phyloP scores from a whole-genome alignment of 495 filamentous ascomycete genomes.

The Podospora tetraspora region DNA sequence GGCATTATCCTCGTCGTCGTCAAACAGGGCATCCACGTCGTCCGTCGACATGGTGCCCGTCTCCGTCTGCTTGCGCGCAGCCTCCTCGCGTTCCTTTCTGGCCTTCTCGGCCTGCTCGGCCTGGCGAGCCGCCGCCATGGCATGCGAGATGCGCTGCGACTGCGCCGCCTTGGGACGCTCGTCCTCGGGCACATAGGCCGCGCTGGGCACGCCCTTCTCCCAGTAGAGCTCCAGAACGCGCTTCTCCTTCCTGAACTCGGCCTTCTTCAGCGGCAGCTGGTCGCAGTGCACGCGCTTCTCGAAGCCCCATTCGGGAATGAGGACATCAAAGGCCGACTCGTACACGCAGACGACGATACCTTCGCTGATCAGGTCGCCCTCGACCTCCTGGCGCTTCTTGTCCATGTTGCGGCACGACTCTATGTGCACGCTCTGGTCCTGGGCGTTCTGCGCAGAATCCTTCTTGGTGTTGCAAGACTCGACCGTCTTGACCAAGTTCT shows the following conservation, averaged over 20 bases:
- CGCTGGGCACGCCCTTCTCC: conserved; percentile 98
- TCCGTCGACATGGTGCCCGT: conserved; percentile 86
- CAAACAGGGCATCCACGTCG: conserved; percentile 88
- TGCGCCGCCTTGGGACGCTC: conserved; percentile 79
- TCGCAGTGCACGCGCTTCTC: conserved; percentile 99
- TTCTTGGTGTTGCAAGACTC: conserved; percentile 99
- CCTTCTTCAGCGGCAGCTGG: conserved; percentile 96
- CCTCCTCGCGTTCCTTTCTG: conserved; percentile 78
- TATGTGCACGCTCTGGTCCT: conserved; percentile 98
- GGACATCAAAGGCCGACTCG: conserved; percentile 96
- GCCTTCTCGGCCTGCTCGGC: conserved; percentile 74
- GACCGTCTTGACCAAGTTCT: conserved; percentile 83
- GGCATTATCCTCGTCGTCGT: conserved; percentile 82
- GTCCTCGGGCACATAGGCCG: conserved; percentile 93
- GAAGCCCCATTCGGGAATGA: conserved; percentile 97
- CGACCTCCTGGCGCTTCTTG: conserved; percentile 72
- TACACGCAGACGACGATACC: conserved; percentile 97
- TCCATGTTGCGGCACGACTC: conserved; percentile 95
- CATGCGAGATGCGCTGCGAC: conserved; percentile 62
- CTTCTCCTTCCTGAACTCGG: conserved; percentile 93
- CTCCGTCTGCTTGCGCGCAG: conserved; percentile 83
- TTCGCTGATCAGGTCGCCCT: conserved; percentile 91
- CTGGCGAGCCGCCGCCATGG: conserved; percentile 68
- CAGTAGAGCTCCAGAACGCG: conserved; percentile 93
- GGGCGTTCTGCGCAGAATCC: conserved; percentile 93